A percentile compares a stretch with the other conserved stretches of the same genome.
Evolutionary conservation across 768 basidiomycete species (phyloP).

Genomic region (Clitopilus hobsonii): DNA sequence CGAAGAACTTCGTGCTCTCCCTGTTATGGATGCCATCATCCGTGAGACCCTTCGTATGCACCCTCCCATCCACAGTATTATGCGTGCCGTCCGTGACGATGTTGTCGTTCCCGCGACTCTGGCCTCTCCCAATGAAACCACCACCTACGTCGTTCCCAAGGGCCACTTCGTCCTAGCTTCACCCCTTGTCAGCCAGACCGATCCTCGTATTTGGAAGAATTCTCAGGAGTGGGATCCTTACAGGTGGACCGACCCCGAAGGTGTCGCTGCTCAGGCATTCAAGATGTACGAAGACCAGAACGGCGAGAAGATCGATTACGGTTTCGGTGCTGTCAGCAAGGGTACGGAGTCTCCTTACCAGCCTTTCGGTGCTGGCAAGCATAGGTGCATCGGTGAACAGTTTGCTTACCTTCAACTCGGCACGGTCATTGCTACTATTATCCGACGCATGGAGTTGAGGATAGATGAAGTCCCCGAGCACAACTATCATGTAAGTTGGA

Average conservation of each 20-base stretch:
- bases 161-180: slow-evolving; percentile 88
- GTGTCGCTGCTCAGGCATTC: slow-evolving; percentile 75
- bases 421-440: slow-evolving; percentile 71
- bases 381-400: slow-evolving; percentile 94
- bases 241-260: slow-evolving; percentile 84
- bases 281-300: slow-evolving; percentile 67
- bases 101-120: slow-evolving; percentile 80
- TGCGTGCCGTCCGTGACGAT: slow-evolving; percentile 87
- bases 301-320: slow-evolving; percentile 93
- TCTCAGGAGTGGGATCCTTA: slow-evolving; percentile 69
- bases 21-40: slow-evolving; percentile 83
- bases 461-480: slow-evolving; percentile 74
- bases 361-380: slow-evolving; percentile 95
- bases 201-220: slow-evolving; percentile 78
- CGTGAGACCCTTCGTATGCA: slow-evolving; percentile 92
- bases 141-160: slow-evolving; percentile 81
- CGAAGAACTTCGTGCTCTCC: slow-evolving; percentile 80
- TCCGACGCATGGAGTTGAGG: slow-evolving; percentile 72
- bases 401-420: slow-evolving; percentile 96
- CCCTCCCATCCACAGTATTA: slow-evolving; percentile 93
- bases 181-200: slow-evolving; percentile 84
- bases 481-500: slow-evolving; percentile 79
- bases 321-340: slow-evolving; percentile 93
- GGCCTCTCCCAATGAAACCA: slow-evolving; percentile 69
- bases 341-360: slow-evolving; percentile 96